Evolutionary conservation across 2,329 filamentous ascomycete species (phyloP).

Genomic region (Penicillium rolfsii): DNA sequence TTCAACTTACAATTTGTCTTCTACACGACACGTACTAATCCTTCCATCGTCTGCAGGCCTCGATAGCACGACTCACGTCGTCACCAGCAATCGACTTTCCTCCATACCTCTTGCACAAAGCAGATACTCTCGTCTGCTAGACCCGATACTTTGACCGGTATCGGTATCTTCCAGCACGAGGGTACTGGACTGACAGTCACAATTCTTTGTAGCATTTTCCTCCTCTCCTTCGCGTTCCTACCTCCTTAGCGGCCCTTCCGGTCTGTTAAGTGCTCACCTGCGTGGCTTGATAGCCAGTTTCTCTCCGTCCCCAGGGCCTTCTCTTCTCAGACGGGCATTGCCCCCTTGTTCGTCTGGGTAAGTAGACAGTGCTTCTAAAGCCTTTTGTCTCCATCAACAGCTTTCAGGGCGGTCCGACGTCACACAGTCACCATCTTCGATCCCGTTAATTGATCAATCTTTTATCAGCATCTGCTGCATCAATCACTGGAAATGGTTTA

Average conservation of each 20-base stretch:
- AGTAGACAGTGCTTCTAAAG: constrained; percentile 89
- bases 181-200: constrained; percentile 66
- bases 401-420: constrained; percentile 30
- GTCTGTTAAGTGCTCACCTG: constrained; percentile 69
- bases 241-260: constrained; percentile 77
- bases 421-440: constrained; percentile 21
- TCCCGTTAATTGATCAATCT: constrained; percentile 19
- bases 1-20: no score
- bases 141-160: constrained; percentile 83
- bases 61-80: constrained; percentile 59
- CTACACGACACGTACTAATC: constrained; percentile 19
- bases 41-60: constrained; percentile 53
- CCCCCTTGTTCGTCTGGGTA: constrained; percentile 90
- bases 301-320: constrained; percentile 80
- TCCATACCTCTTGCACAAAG: constrained; percentile 39
- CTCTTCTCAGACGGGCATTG: constrained; percentile 91
- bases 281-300: constrained; percentile 76
- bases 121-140: constrained; percentile 75
- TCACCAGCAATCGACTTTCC: constrained; percentile 20
- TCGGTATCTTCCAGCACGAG: constrained; percentile 77
- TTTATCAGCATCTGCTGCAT: constrained; percentile 27
- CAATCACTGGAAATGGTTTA: constrained; percentile 74
- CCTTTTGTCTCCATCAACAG: constrained; percentile 35
- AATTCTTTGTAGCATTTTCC: constrained; percentile 85
- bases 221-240: constrained; percentile 74